Conservation (phyloP, 2,329 filamentous ascomycete genomes). For the Hypoxylon sp. region DNA sequence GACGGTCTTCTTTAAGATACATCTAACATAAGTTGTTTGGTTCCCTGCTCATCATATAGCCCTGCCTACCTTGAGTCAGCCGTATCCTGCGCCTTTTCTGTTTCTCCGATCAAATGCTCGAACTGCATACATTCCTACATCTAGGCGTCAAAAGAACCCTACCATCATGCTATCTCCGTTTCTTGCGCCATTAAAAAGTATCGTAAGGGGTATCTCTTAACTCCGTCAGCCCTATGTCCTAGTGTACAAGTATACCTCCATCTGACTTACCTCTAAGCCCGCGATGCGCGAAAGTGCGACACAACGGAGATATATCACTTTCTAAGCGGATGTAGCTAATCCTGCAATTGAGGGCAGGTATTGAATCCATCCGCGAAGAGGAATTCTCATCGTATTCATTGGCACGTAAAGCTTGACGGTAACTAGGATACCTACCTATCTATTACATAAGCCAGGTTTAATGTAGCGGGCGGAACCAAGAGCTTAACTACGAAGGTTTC, state of each 20-base stretch:
- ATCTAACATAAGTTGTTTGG: too few species aligned
- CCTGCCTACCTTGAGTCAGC: constrained; percentile 14
- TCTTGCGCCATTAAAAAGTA: background rate
- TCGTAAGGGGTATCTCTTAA: constrained; percentile 15
- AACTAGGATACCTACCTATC: too few species aligned
- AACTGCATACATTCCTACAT: background rate
- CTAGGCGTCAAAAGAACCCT: constrained; percentile 1
- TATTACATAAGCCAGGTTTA: too few species aligned
- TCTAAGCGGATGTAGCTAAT: background rate
- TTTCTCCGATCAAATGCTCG: constrained; percentile 19
- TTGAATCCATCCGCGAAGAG: too few species aligned
- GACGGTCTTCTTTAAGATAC: constrained; percentile 8
- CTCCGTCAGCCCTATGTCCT: constrained; percentile 24
- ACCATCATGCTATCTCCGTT: constrained; percentile 22
- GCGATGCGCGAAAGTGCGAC: background rate
- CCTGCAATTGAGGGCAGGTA: background rate
- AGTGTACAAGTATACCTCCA: background rate
- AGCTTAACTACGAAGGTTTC: too few species aligned
- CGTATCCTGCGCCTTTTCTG: constrained; percentile 23
- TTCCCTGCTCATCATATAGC: constrained; percentile 9
- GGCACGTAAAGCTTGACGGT: too few species aligned
- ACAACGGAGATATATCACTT: background rate
- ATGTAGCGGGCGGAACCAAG: too few species aligned
- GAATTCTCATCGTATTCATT: too few species aligned
- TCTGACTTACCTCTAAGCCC: background rate